Evolutionary conservation across 78 protist genomes (phyloP).

Genomic region (Bigelowiella natans): DNA sequence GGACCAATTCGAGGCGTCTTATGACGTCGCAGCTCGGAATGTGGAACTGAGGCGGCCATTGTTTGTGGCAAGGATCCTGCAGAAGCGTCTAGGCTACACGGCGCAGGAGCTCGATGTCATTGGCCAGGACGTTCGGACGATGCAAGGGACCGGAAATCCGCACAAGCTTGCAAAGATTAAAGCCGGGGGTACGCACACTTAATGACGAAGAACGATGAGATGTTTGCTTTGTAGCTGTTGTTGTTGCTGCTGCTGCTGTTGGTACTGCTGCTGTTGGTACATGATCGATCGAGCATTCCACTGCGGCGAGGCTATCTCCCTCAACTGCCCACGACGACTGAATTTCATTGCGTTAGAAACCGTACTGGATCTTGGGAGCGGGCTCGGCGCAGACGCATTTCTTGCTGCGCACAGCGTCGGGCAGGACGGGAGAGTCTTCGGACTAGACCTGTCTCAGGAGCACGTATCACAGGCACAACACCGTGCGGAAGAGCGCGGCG

Average conservation of each 20-base stretch:
- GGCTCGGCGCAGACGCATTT: slow-evolving; percentile 22
- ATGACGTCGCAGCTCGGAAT: no score
- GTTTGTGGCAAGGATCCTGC: neutral
- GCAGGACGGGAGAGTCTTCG: slow-evolving; percentile 6
- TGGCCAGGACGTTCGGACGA: neutral
- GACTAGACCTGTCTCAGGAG: slow-evolving; percentile 8
- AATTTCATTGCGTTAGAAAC: no score
- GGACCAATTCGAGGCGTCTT: no score
- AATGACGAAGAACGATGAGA: no score
- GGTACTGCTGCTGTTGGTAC: no score
- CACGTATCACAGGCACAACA: neutral
- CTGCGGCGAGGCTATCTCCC: no score
- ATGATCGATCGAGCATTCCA: no score
- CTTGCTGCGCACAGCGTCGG: slow-evolving; percentile 7
- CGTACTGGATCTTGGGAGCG: slow-evolving; percentile 25
- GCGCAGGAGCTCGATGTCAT: slow-evolving; percentile 14
- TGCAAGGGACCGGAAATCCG: slow-evolving; percentile 19
- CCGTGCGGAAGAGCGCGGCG: neutral
- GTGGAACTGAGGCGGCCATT: no score
- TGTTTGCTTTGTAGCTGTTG: no score
- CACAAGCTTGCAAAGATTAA: neutral
- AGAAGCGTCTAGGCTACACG: slow-evolving; percentile 15
- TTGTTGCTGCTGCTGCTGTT: no score
- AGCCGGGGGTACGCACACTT: no score
- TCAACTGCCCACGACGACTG: no score